Base-by-base conservation (phyloP, 164 flowering plant genomes). In the Vitis labrusca region DNA sequence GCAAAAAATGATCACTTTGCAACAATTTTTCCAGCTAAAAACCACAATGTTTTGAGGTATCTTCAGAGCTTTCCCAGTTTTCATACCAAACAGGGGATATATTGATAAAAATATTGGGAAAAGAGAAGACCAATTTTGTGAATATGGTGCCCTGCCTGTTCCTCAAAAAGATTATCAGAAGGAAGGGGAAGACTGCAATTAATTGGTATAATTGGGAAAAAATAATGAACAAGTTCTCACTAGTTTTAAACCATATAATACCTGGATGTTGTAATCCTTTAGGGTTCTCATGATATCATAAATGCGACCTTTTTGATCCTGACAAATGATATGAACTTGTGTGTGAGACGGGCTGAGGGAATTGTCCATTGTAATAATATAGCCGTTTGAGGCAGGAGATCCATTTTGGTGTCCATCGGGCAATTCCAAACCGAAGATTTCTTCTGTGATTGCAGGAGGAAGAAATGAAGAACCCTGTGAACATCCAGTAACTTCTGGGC, bases 241-340 rank as follows among this genome's bases (percentile, higher is more conserved):
- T 37, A 37, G 44, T 37, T 37, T 23, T 37, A 37, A 37, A 37
- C 6, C 7, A 13, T 11, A 19, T 57, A 1, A 1, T 83, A 89
- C 97, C 93, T 92, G 91, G 52, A 89, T 86, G 67, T 88, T 85
- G 74, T 80, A 89, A 63, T 92, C 97, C 80, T 90, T 92, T 10
- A 92, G 67, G 17, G 91, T 88, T 80, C 93, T 80, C 95, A 89
- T 86, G 47, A 88, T 80, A 68, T 92, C 97, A 57, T 90, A 92
- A 8, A 92, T 77, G 19, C 90, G 93, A 59, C 97, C 97, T 73
- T 89, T 90, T 78, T 90, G 92, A 70, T 92, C 93, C 71, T 70
- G 80, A 68, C 95, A 89, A 23, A 74, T 70, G 50, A 92, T 83
- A 78, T 89, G 92, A 70, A 92, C 76, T 27, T 90, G 84, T 1